A percentile compares a stretch with the other conserved stretches of the same genome.
These are phyloP conservation scores for Cucumis melo DNA, from an alignment of 306 rosid genomes.

Conservation along the genomic window DNA sequence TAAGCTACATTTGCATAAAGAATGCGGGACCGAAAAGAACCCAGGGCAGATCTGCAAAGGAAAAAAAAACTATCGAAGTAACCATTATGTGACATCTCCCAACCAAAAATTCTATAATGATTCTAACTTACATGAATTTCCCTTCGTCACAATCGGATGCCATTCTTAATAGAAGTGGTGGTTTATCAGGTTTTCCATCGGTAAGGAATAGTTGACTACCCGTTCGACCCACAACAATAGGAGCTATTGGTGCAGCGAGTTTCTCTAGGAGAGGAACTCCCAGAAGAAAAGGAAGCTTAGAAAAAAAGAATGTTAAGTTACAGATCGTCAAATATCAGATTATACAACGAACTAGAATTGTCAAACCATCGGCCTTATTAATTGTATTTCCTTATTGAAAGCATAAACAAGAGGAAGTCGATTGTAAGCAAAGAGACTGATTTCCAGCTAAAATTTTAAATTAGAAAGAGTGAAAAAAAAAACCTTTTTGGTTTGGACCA, in stretches of 20 bases:
- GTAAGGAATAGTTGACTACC: constrained; percentile 94
- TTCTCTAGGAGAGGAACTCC: constrained; percentile 81
- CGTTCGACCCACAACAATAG: constrained; percentile 67
- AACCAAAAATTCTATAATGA: not conserved
- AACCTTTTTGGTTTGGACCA: not conserved
- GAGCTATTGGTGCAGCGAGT: constrained; percentile 76
- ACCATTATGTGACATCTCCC: not conserved
- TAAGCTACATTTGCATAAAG: constrained; percentile 87
- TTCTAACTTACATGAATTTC: constrained; percentile 58
- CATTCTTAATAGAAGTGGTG: constrained; percentile 91
- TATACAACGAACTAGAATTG: not conserved
- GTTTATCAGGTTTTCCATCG: constrained; percentile 72
- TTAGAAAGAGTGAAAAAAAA: not conserved
- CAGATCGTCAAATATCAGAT: not conserved
- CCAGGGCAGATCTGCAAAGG: constrained; percentile 74
- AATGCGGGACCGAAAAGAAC: constrained; percentile 59
- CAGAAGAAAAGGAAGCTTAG: constrained; percentile 79
- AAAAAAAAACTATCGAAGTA: not conserved
- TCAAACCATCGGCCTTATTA: not conserved
- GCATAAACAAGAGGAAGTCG: not conserved
- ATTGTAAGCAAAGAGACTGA: not conserved
- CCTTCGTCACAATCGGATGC: constrained; percentile 77
- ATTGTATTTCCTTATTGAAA: not conserved
- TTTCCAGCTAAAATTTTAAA: not conserved
- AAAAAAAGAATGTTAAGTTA: not conserved